Evolutionary conservation across 192 early-diverging fungal genomes (phyloP), one percentile per base, ranked within the genome.

Genomic region (Coemansia sp.): DNA sequence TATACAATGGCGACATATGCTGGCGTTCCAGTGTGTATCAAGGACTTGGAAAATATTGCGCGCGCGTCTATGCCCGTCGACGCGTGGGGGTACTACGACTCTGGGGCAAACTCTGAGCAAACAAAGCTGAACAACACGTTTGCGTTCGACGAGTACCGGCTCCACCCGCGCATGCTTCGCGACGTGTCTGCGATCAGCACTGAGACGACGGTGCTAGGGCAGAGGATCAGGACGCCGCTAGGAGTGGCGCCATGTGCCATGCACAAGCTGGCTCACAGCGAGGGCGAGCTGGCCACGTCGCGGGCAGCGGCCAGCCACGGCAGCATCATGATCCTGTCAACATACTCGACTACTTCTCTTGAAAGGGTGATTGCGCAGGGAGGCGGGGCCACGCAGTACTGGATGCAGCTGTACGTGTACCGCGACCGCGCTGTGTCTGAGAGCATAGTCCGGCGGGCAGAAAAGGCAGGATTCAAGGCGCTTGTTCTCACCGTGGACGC

Each of bases 351-450:
- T 9, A 80, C 77, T 0, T 63, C 77, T 7, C 43, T 87, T 58
- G 89, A 92, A 63, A 77, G 89, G 58, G 80, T 89, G 13, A 63
- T 85, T 34, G 67, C 64, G 18, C 62, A 79, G 40, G 66, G 63
- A 6, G 49, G 67, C 52, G 55, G 53, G 2, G 51, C 73, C 62
- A 41, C 68, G 25, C 68, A 81, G 62, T 79, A 76, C 60, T 87
- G 83, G 86, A 82, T 90, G 64, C 92, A 94, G 53, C 82, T 94
- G 15, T 94, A 94, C 57, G 88, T 92, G 9, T 88, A 92, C 63
- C 68, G 78, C 46, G 74, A 94, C 51, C 78, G 90, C 7, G 33
- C 19, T 4, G 69, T 86, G 23, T 81, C 89, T 14, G 80, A 86
- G 55, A 60, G 71, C 17, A 60, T 94, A 19, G 81, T 94, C 8